Conservation (phyloP, 257 asterid genomes). For the Nicotiana otophora region DNA sequence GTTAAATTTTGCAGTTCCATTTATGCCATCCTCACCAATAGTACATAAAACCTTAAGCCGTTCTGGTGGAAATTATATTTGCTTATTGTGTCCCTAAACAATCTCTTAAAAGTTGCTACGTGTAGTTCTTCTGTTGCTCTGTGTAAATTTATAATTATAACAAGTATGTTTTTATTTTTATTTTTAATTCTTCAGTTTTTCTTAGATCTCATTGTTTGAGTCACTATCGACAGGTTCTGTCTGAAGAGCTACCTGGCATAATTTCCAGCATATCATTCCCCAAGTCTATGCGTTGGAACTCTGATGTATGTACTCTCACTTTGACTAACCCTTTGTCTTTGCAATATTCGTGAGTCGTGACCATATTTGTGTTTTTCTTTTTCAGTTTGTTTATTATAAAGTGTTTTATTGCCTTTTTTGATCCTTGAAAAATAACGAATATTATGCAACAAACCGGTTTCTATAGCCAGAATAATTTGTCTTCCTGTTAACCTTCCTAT, state of each 20-base stretch:
- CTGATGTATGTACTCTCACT: constrained; percentile 62
- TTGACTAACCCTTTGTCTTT: neutral
- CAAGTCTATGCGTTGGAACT: constrained; percentile 98
- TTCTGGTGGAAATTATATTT: too few species aligned
- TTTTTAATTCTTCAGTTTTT: neutral
- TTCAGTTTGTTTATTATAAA: neutral
- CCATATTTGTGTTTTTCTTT: neutral
- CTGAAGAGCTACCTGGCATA: constrained; percentile 68
- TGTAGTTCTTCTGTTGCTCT: neutral
- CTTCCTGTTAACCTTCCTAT: neutral
- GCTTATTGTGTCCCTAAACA: neutral
- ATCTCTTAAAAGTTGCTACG: neutral
- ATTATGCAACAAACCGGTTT: neutral
- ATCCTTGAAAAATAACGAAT: neutral
- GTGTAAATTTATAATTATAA: neutral
- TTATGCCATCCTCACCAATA: neutral
- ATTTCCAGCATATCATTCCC: constrained; percentile 75
- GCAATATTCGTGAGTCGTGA: neutral
- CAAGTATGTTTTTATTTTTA: neutral
- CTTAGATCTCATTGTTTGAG: constrained; percentile 8
- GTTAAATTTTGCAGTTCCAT: neutral
- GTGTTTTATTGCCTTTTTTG: neutral
- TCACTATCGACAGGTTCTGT: constrained; percentile 58
- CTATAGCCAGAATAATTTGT: neutral
- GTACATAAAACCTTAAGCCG: neutral